phyloP scores from a whole-genome alignment of 208 protist species.

The Leishmania lainsoni region DNA sequence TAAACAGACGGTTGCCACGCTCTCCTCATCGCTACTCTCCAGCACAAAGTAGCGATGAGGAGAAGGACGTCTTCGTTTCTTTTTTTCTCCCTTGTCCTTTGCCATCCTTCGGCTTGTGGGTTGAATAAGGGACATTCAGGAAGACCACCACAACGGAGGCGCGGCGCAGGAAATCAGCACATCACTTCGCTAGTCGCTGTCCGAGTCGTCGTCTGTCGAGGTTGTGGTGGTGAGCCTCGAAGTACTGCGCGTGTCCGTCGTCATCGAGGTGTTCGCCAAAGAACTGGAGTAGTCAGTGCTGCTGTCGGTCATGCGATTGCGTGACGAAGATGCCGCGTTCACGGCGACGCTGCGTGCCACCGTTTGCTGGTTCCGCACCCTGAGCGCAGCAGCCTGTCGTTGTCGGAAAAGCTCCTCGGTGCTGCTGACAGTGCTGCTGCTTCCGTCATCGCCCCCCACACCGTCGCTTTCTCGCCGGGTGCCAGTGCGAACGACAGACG shows the following conservation, averaged over 20 bases:
- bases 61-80: not conserved
- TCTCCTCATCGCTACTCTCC: not conserved
- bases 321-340: not conserved
- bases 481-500: conserved; percentile 8
- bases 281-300: conserved; percentile 5
- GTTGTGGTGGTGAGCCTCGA: not conserved
- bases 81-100: no score
- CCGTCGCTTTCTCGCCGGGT: not conserved
- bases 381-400: conserved; percentile 31
- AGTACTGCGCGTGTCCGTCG: not conserved
- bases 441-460: conserved; percentile 5
- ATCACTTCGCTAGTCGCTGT: conserved; percentile 1
- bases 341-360: not conserved
- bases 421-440: conserved; percentile 38
- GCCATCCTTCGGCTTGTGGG: not conserved
- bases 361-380: conserved; percentile 15
- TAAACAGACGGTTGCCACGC: not conserved
- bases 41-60: not conserved
- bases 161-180: no score
- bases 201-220: not conserved
- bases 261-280: not conserved
- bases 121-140: not conserved
- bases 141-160: not conserved
- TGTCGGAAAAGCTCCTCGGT: conserved; percentile 40
- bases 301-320: not conserved